Evolutionary conservation across 176 grass and related monocot species (phyloP).

Genomic region (Zea luxurians): DNA sequence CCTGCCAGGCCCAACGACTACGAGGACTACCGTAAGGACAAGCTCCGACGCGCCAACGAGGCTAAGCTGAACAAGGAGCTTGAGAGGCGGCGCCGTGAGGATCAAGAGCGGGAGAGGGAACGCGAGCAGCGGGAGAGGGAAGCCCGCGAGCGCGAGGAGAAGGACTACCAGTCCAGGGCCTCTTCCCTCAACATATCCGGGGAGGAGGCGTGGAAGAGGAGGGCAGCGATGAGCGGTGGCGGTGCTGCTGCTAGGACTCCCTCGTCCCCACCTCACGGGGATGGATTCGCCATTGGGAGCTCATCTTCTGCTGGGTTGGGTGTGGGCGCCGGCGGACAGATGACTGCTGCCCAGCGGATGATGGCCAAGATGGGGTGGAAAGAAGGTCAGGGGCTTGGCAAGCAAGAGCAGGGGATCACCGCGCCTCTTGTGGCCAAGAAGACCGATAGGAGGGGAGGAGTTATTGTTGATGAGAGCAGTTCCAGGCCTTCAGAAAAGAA

Average conservation of each 20-base stretch:
- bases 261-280: conserved; percentile 49
- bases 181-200: conserved; percentile 76
- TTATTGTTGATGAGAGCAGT: conserved; percentile 79
- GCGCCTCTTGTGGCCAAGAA: conserved; percentile 82
- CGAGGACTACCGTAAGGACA: conserved; percentile 83
- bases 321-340: conserved; percentile 60
- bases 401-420: conserved; percentile 89
- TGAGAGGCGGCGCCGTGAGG: conserved; percentile 64
- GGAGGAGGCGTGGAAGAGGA: conserved; percentile 87
- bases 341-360: conserved; percentile 97
- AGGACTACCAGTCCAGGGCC: conserved; percentile 49
- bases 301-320: conserved; percentile 63
- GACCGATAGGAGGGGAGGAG: conserved; percentile 78
- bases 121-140: conserved; percentile 65
- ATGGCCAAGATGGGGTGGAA: conserved; percentile 99
- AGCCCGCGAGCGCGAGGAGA: conserved; percentile 55
- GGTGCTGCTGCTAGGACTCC: conserved; percentile 23
- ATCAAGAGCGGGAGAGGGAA: conserved; percentile 72
- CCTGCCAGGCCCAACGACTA: conserved; percentile 96
- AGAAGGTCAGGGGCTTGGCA: conserved; percentile 94
- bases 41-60: conserved; percentile 76
- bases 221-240: conserved; percentile 72
- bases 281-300: conserved; percentile 55
- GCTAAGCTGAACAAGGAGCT: conserved; percentile 75
- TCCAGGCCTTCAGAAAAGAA: conserved; percentile 62